phyloP scores from a whole-genome alignment of 176 grass and related monocot genomes.

The Musa schizocarpa region DNA sequence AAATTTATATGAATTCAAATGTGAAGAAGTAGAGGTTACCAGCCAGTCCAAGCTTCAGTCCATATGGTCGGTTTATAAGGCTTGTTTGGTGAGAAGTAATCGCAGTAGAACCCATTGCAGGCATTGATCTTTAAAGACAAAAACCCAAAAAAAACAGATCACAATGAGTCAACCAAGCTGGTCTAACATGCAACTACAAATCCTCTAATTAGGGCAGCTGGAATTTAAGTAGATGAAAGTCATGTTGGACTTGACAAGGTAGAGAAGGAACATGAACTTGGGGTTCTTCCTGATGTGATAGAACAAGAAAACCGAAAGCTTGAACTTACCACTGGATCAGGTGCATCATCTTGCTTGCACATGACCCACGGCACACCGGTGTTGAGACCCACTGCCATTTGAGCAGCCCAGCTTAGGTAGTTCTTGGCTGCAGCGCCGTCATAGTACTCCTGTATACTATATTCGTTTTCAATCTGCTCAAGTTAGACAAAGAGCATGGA shows the following conservation, averaged over 20 bases:
- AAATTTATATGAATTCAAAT: not conserved
- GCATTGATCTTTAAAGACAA: constrained; percentile 60
- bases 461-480: constrained; percentile 83
- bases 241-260: not conserved
- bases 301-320: not conserved
- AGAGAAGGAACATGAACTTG: not conserved
- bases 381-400: constrained; percentile 80
- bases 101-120: constrained; percentile 93
- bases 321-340: constrained; percentile 67
- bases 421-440: constrained; percentile 43
- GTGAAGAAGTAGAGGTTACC: constrained; percentile 29
- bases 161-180: not conserved
- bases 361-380: constrained; percentile 95
- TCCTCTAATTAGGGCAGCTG: too few relatives aligned
- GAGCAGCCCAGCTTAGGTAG: constrained; percentile 66
- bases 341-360: constrained; percentile 95
- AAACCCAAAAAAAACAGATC: not conserved
- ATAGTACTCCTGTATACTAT: constrained; percentile 60
- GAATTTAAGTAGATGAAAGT: not conserved
- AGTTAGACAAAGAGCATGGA: not conserved
- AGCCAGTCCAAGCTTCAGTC: constrained; percentile 93
- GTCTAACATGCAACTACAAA: not conserved
- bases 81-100: constrained; percentile 74
- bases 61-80: constrained; percentile 70
- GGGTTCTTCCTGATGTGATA: too few relatives aligned